Evolutionary conservation across 495 filamentous ascomycete genomes (phyloP).

Genomic region (Neurospora pannonica): DNA sequence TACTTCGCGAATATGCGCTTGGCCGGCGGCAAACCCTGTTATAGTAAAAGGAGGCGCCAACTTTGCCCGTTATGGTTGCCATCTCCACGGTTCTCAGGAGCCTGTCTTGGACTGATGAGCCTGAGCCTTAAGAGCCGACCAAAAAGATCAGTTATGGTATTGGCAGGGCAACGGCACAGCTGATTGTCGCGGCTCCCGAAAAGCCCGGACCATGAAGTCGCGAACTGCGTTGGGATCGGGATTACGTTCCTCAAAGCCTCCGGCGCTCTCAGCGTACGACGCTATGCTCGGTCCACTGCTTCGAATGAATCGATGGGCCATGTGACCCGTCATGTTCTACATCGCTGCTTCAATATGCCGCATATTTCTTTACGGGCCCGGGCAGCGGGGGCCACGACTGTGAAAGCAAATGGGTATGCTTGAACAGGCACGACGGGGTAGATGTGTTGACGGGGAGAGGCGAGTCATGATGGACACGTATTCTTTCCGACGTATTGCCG

Average conservation of each 20-base stretch:
- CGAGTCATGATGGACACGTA: not conserved
- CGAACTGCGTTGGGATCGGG: not conserved
- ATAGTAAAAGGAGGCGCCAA: not conserved
- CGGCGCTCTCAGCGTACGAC: not conserved
- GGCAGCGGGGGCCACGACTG: not conserved
- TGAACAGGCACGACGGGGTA: not conserved
- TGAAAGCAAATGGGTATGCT: not conserved
- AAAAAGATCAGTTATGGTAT: not conserved
- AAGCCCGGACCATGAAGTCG: not conserved
- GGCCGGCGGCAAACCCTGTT: not conserved
- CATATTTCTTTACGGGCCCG: not conserved
- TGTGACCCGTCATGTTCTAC: not conserved
- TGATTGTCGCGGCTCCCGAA: not conserved
- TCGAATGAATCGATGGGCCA: not conserved
- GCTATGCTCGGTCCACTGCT: not conserved
- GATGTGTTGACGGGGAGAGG: not conserved
- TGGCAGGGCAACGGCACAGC: not conserved
- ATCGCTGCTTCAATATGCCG: not conserved
- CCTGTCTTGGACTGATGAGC: not conserved
- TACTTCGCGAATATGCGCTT: not conserved
- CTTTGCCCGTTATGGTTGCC: not conserved
- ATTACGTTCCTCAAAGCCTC: not conserved
- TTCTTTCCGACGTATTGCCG: not conserved
- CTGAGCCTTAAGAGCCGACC: not conserved
- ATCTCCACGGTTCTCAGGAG: not conserved